phyloP scores from a whole-genome alignment of 2,329 filamentous ascomycete genomes.

The Aspergillus phoenicis region DNA sequence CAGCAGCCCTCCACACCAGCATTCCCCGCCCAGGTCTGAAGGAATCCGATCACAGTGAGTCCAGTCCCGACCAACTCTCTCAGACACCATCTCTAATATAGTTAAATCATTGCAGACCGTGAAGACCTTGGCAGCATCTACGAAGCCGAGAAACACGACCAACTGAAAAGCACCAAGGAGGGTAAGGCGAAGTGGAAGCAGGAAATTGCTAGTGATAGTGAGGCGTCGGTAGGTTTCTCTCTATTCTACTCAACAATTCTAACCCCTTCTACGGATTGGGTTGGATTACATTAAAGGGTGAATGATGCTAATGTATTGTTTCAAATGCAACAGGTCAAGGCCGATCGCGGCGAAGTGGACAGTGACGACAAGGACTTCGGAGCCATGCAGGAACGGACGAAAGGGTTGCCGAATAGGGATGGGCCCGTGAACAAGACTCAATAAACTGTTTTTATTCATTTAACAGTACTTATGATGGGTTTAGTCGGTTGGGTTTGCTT shows the following conservation, averaged over 20 bases:
- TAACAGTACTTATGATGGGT: background rate
- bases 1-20: slow-evolving; percentile 32
- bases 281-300: background rate
- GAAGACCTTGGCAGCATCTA: slow-evolving; percentile 49
- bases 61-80: background rate
- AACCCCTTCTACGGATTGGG: no score
- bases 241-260: no score
- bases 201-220: slow-evolving; percentile 75
- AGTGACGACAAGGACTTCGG: slow-evolving; percentile 48
- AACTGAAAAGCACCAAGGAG: slow-evolving; percentile 51
- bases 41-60: slow-evolving; percentile 40
- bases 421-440: slow-evolving; percentile 43
- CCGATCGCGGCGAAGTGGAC: slow-evolving; percentile 57
- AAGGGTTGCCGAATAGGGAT: slow-evolving; percentile 38
- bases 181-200: slow-evolving; percentile 76
- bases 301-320: background rate
- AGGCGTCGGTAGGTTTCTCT: slow-evolving; percentile 64
- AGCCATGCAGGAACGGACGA: slow-evolving; percentile 62
- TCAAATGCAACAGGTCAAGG: slow-evolving; percentile 51
- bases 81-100: background rate
- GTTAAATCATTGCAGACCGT: slow-evolving; percentile 35
- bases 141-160: slow-evolving; percentile 65
- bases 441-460: slow-evolving; percentile 4
- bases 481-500: background rate
- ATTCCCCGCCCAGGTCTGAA: slow-evolving; percentile 32